Percentiles rank a stretch among this genome's conserved stretches.
Evolutionary conservation across 345 rosid species (phyloP).

Genomic region (Pistacia vera): DNA sequence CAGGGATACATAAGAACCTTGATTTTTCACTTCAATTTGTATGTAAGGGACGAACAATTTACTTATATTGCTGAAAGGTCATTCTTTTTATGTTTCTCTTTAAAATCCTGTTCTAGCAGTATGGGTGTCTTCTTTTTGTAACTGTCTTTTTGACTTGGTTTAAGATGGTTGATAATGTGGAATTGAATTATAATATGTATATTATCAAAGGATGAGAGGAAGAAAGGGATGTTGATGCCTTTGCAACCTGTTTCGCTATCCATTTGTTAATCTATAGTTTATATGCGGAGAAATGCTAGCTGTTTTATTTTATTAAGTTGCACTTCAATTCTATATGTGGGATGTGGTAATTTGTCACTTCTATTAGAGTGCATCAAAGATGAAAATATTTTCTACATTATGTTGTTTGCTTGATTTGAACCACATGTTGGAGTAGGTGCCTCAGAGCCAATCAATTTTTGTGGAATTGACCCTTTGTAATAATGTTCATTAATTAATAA

Average conservation of each 20-base stretch:
- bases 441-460: too few species aligned
- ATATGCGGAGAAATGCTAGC: background rate
- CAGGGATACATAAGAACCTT: too few species aligned
- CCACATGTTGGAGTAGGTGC: too few species aligned
- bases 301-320: background rate
- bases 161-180: too few species aligned
- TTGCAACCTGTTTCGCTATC: background rate
- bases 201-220: background rate
- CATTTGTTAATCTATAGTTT: background rate
- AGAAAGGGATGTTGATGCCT: background rate
- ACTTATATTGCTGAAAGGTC: conserved; percentile 85
- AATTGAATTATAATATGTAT: background rate
- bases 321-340: background rate
- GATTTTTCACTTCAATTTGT: too few species aligned
- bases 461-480: too few species aligned
- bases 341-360: background rate
- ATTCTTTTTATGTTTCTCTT: background rate
- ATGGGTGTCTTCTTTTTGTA: background rate
- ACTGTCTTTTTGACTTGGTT: background rate
- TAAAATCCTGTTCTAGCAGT: background rate
- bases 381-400: background rate
- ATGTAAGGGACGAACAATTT: conserved; percentile 41
- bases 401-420: background rate
- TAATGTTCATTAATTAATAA: too few species aligned
- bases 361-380: background rate